Evolutionary conservation across 768 basidiomycete species (phyloP).

Genomic region (Brasilioporus rufonigricans): DNA sequence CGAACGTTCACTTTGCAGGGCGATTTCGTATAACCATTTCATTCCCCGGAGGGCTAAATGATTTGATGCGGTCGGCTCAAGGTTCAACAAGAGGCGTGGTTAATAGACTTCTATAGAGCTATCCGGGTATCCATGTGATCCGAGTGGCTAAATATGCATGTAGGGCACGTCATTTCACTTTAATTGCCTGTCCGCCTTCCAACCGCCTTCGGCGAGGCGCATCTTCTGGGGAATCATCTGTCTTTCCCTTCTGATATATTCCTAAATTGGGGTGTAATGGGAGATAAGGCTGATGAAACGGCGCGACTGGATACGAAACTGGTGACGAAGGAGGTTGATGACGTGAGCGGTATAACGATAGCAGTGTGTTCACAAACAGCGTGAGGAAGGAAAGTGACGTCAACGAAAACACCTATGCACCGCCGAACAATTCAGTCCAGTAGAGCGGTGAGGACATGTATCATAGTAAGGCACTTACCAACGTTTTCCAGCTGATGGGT

Average conservation of each 20-base stretch:
- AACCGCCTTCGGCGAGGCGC: constrained; percentile 53
- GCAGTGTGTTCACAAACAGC: constrained; percentile 75
- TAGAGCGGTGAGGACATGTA: constrained; percentile 11
- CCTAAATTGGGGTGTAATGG: constrained; percentile 51
- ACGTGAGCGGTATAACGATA: constrained; percentile 73
- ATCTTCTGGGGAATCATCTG: constrained; percentile 35
- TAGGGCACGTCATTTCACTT: constrained; percentile 45
- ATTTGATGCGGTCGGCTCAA: constrained; percentile 20
- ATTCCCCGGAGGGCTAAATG: constrained; percentile 24
- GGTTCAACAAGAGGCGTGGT: constrained; percentile 19
- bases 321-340: constrained; percentile 46
- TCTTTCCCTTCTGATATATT: constrained; percentile 37
- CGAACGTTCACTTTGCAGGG: constrained; percentile 13
- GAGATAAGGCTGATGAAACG: constrained; percentile 49
- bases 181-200: constrained; percentile 52
- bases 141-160: constrained; percentile 21
- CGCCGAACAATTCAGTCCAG: constrained; percentile 17
- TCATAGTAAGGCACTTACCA: constrained; percentile 52
- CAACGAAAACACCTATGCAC: constrained; percentile 62
- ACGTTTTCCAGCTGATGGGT: constrained; percentile 95
- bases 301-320: constrained; percentile 40
- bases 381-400: constrained; percentile 76
- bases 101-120: constrained; percentile 22
- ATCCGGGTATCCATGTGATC: constrained; percentile 27
- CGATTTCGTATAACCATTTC: constrained; percentile 8